Conservation (phyloP, 1,139 yeast species). For the Yamadazyma conglobata region DNA sequence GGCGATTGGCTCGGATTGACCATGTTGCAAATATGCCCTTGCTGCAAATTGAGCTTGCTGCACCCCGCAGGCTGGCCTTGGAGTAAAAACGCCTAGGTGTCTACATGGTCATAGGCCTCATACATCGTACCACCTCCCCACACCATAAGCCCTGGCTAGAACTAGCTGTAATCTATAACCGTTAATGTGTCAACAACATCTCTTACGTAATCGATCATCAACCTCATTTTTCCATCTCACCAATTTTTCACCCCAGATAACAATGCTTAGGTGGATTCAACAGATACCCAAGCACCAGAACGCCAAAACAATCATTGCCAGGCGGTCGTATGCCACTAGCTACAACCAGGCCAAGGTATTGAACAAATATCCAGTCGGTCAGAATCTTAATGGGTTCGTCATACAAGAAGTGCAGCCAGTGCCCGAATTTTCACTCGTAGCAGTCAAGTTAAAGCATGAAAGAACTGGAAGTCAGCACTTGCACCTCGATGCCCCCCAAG, state of each 20-base stretch:
- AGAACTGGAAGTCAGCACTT: constrained; percentile 77
- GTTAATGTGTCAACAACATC: too few relatives aligned
- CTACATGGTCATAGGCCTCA: too few relatives aligned
- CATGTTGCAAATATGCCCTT: too few relatives aligned
- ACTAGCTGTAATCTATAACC: too few relatives aligned
- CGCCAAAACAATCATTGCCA: neutral
- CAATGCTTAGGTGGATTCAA: constrained; percentile 1
- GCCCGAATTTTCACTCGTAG: constrained; percentile 80
- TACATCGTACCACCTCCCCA: too few relatives aligned
- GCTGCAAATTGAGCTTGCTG: too few relatives aligned
- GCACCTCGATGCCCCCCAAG: constrained; percentile 74
- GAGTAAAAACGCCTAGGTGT: too few relatives aligned
- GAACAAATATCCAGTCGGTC: constrained; percentile 62
- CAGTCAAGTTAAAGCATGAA: constrained; percentile 66
- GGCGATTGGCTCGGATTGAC: too few relatives aligned
- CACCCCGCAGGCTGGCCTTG: too few relatives aligned
- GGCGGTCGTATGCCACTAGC: constrained; percentile 8
- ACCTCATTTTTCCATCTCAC: constrained; percentile 4
- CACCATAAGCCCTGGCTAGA: too few relatives aligned
- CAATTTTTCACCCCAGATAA: neutral
- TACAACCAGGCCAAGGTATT: constrained; percentile 16
- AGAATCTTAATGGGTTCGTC: constrained; percentile 58
- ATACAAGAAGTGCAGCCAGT: constrained; percentile 62
- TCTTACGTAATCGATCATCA: constrained; percentile 1
- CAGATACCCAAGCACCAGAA: too few relatives aligned